These are phyloP conservation scores for Boeremia lycopersici DNA, from an alignment of 2,329 filamentous ascomycete genomes.

Conservation along the genomic window DNA sequence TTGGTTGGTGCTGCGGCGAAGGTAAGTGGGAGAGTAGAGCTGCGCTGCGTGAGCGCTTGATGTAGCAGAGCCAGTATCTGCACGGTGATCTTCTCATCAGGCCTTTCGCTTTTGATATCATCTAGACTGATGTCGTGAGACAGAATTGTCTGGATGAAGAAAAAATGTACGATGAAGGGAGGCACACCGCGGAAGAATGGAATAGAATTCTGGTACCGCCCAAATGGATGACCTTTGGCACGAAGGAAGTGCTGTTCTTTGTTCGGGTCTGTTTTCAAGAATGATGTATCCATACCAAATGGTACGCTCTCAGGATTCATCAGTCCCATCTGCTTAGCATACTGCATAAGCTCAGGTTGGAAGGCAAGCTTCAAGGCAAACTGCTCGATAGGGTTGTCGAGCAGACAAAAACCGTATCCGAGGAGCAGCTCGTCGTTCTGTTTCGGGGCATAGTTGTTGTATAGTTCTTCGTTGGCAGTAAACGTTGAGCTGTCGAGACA, in stretches of 20 bases:
- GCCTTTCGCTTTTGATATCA: slow-evolving; percentile 17
- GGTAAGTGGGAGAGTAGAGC: slow-evolving; percentile 24
- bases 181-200: slow-evolving; percentile 44
- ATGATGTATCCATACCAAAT: slow-evolving; percentile 34
- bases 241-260: slow-evolving; percentile 45
- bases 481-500: slow-evolving; percentile 45
- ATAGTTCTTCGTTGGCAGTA: slow-evolving; percentile 51
- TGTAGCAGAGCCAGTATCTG: slow-evolving; percentile 32
- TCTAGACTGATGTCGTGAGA: slow-evolving; percentile 23
- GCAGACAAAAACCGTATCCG: slow-evolving; percentile 59
- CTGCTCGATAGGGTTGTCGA: slow-evolving; percentile 55
- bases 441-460: slow-evolving; percentile 62
- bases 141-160: slow-evolving; percentile 36
- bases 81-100: slow-evolving; percentile 28
- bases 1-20: slow-evolving; percentile 28
- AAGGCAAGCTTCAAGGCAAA: slow-evolving; percentile 52
- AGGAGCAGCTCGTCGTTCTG: slow-evolving; percentile 59
- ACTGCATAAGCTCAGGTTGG: slow-evolving; percentile 39
- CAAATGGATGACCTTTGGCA: slow-evolving; percentile 36
- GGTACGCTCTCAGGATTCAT: slow-evolving; percentile 27
- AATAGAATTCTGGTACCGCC: slow-evolving; percentile 39
- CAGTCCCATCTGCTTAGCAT: slow-evolving; percentile 24
- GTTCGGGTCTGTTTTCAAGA: slow-evolving; percentile 27
- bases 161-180: slow-evolving; percentile 40
- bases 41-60: slow-evolving; percentile 31